Evolutionary conservation across 2,329 filamentous ascomycete species (phyloP).

Genomic region (Alternaria atra): DNA sequence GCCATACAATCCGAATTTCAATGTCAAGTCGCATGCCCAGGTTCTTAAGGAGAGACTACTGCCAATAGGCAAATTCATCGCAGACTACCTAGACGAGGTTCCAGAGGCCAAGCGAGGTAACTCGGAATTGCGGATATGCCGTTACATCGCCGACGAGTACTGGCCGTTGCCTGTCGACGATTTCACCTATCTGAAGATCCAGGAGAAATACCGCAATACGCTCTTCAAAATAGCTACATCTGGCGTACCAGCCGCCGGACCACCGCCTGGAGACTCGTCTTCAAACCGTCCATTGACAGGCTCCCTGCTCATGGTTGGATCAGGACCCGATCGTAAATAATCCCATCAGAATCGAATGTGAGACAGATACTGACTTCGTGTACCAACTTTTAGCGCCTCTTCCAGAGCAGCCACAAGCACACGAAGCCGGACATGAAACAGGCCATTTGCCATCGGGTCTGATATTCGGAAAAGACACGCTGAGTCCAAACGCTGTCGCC

Average conservation of each 20-base stretch:
- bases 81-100: not conserved
- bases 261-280: not conserved
- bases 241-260: not conserved
- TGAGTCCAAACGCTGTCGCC: not conserved
- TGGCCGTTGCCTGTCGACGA: slow-evolving; percentile 27
- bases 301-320: not conserved
- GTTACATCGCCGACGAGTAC: slow-evolving; percentile 22
- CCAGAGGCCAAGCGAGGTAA: slow-evolving; percentile 3
- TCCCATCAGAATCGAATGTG: no score
- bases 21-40: slow-evolving; percentile 20
- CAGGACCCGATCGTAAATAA: no score
- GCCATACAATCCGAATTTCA: slow-evolving; percentile 6
- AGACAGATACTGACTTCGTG: no score
- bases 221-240: slow-evolving; percentile 1
- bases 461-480: not conserved
- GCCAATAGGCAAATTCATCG: slow-evolving; percentile 26
- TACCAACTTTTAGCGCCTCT: no score
- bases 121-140: slow-evolving; percentile 27
- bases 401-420: no score
- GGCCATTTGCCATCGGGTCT: no score
- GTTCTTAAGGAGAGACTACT: slow-evolving; percentile 26
- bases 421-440: no score
- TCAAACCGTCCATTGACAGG: not conserved
- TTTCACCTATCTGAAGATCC: slow-evolving; percentile 20
- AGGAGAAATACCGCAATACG: slow-evolving; percentile 25